These are phyloP conservation scores for Nephromyces sp. DNA, from an alignment of 169 alveolate species.

Conservation along the genomic window DNA sequence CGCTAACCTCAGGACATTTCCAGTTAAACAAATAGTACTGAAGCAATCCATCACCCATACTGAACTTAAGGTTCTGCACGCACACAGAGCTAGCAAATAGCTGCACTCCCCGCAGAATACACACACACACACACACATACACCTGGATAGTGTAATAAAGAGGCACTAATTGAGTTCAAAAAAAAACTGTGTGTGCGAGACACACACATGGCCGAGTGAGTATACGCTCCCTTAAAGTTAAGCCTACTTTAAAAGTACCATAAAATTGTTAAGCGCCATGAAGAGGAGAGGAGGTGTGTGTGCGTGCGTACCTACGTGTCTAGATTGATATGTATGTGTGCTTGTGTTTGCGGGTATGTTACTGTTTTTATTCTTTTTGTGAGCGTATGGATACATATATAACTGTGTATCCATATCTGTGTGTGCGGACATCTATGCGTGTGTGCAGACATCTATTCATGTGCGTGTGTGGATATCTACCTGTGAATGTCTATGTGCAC, in stretches of 20 bases:
- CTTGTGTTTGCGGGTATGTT: neutral
- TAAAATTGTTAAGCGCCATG: too few species aligned
- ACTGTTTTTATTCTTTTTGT: neutral
- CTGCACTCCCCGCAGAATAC: too few species aligned
- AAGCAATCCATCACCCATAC: slow-evolving; percentile 86
- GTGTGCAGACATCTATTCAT: neutral
- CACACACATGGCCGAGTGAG: too few species aligned
- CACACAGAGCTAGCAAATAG: neutral
- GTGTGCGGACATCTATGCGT: neutral
- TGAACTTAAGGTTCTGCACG: slow-evolving; percentile 71
- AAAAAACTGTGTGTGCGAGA: too few species aligned
- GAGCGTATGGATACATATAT: neutral
- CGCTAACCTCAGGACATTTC: neutral
- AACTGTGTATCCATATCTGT: neutral
- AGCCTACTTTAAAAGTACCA: too few species aligned
- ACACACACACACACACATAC: too few species aligned
- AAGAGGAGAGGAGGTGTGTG: neutral
- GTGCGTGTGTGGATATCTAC: too few species aligned
- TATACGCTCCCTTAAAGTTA: too few species aligned
- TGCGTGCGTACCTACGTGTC: neutral
- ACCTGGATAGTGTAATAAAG: too few species aligned
- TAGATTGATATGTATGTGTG: neutral
- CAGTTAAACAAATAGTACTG: slow-evolving; percentile 87
- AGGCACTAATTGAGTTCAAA: too few species aligned
- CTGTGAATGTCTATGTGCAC: too few species aligned